Conservation (phyloP, 768 basidiomycete genomes). For the Tylopilus vinaceipallidus region DNA sequence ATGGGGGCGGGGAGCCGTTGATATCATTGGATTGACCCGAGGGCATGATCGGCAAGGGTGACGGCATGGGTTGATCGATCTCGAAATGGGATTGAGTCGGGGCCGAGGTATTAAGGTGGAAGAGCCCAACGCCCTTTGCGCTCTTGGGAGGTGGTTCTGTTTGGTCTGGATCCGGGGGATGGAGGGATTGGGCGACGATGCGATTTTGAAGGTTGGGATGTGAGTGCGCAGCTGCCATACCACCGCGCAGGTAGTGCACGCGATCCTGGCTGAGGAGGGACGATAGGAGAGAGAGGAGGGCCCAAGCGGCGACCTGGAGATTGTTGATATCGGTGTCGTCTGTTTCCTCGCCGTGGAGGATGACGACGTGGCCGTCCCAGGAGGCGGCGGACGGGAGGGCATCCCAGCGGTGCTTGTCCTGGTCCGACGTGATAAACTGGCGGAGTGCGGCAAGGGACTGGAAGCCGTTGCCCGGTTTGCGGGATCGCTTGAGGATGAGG, state of each 20-base stretch:
- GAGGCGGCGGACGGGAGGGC: constrained; percentile 42
- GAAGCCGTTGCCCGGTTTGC: constrained; percentile 68
- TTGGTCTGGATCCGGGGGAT: constrained; percentile 11
- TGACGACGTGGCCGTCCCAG: constrained; percentile 71
- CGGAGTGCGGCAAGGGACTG: constrained; percentile 66
- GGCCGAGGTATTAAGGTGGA: constrained; percentile 63
- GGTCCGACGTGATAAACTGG: constrained; percentile 80
- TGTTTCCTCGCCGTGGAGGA: constrained; percentile 80
- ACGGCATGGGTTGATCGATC: constrained; percentile 51
- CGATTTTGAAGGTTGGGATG: constrained; percentile 54
- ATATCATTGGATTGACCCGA: constrained; percentile 40
- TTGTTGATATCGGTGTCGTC: constrained; percentile 61
- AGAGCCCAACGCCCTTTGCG: constrained; percentile 49
- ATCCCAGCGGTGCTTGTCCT: constrained; percentile 73
- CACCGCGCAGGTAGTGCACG: constrained; percentile 71
- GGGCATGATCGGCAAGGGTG: constrained; percentile 61
- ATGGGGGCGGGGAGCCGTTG: constrained; percentile 66
- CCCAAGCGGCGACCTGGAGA: constrained; percentile 62
- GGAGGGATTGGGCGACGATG: constrained; percentile 35
- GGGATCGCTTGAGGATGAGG: constrained; percentile 83
- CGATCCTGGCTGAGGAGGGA: constrained; percentile 55
- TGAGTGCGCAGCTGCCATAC: constrained; percentile 59
- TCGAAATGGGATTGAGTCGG: constrained; percentile 55
- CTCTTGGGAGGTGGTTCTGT: constrained; percentile 23
- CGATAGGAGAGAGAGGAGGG: constrained; percentile 59